These are phyloP conservation scores for Boechera divaricarpa DNA, from an alignment of 345 rosid genomes.

Conservation along the genomic window DNA sequence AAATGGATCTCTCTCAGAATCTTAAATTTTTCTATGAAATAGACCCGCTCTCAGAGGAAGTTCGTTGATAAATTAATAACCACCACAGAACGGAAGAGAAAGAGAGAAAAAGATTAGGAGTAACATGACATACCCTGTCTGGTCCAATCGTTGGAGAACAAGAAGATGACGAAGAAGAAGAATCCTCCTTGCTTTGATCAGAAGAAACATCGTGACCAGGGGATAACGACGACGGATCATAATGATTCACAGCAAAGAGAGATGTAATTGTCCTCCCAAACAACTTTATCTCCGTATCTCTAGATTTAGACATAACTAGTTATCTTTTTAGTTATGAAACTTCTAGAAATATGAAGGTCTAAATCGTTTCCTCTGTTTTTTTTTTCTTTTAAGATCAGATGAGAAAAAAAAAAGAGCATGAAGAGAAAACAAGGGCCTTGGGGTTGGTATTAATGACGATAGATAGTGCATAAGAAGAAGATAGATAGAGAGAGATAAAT, in stretches of 20 bases:
- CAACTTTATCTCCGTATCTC: conserved; percentile 43
- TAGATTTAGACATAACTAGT: conserved; percentile 36
- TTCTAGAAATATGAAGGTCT: not conserved
- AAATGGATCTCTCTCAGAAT: conserved; percentile 16
- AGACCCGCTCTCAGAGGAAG: not conserved
- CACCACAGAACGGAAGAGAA: not conserved
- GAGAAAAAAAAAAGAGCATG: conserved; percentile 16
- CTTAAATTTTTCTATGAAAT: not conserved
- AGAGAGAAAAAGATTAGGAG: not conserved
- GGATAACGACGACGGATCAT: conserved; percentile 19
- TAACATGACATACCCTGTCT: conserved; percentile 19
- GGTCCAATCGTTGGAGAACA: conserved; percentile 21
- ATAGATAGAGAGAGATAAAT: conserved; percentile 7
- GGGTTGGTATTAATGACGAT: conserved; percentile 42
- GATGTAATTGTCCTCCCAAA: conserved; percentile 45
- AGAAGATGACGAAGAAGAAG: conserved; percentile 37
- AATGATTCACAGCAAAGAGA: not conserved
- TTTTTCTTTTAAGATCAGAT: not conserved
- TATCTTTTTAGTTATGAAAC: not conserved
- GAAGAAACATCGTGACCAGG: conserved; percentile 34
- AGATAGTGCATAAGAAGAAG: conserved; percentile 11
- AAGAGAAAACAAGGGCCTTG: conserved; percentile 33
- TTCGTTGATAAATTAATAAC: not conserved
- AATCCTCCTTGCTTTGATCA: conserved; percentile 32
- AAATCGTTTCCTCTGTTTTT: conserved; percentile 14